Percentiles rank a stretch among this genome's conserved stretches.
These are phyloP conservation scores for Amphirosellinia nigrospora DNA, from an alignment of 495 filamentous ascomycete species.

Conservation along the genomic window DNA sequence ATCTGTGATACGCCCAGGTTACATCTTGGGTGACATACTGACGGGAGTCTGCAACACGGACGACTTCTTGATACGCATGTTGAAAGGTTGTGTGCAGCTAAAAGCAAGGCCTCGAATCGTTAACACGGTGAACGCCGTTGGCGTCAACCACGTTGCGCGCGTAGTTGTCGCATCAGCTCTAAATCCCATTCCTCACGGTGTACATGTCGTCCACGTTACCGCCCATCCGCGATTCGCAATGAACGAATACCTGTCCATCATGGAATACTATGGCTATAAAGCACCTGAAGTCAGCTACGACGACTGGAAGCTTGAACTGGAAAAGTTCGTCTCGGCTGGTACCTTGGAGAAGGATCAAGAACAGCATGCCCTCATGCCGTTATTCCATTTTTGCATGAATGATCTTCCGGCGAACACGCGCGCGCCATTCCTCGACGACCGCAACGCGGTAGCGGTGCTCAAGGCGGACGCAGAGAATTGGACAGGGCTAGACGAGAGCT, in stretches of 20 bases:
- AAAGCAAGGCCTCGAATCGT: conserved; percentile 71
- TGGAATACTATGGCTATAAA: conserved; percentile 78
- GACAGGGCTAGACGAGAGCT: background rate
- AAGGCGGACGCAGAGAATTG: background rate
- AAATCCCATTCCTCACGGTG: conserved; percentile 62
- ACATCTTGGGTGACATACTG: conserved; percentile 77
- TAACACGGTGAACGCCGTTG: conserved; percentile 92
- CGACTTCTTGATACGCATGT: conserved; percentile 84
- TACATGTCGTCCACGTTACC: conserved; percentile 71
- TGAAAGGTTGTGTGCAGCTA: conserved; percentile 84
- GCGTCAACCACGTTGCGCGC: conserved; percentile 81
- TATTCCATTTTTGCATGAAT: conserved; percentile 70
- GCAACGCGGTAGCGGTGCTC: background rate
- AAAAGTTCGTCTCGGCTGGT: conserved; percentile 9
- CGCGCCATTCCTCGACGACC: conserved; percentile 71
- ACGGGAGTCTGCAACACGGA: too few relatives aligned
- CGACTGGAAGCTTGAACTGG: conserved; percentile 47
- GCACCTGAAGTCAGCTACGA: conserved; percentile 56
- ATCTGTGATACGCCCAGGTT: conserved; percentile 54
- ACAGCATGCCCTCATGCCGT: conserved; percentile 54
- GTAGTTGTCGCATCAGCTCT: too few relatives aligned
- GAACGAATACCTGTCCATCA: conserved; percentile 73
- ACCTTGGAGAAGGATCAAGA: conserved; percentile 2
- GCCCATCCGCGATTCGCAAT: conserved; percentile 78
- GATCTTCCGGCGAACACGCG: conserved; percentile 54